Percentiles rank a stretch among this genome's conserved stretches.
Evolutionary conservation across 2,329 filamentous ascomycete species (phyloP).

Genomic region (Pseudocercospora musae): DNA sequence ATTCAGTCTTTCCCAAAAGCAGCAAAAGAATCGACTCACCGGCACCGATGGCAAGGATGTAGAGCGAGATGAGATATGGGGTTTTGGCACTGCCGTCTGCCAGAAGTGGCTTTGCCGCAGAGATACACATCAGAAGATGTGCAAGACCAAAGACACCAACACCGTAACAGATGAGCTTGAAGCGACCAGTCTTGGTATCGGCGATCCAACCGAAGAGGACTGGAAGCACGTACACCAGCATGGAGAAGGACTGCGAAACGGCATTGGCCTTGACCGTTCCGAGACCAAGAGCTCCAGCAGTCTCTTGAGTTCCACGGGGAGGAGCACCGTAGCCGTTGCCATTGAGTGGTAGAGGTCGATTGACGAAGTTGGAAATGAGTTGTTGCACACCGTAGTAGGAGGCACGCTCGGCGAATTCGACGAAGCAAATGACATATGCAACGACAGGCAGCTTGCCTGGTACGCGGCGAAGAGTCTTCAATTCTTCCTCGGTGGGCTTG

Average conservation of each 20-base stretch:
- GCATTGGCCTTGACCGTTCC: constrained; percentile 66
- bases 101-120: constrained; percentile 28
- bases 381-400: constrained; percentile 43
- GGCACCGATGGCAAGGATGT: constrained; percentile 40
- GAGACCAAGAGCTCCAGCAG: constrained; percentile 57
- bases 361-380: constrained; percentile 50
- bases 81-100: constrained; percentile 36
- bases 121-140: constrained; percentile 33
- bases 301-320: constrained; percentile 39
- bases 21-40: constrained; percentile 51
- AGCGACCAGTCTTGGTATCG: constrained; percentile 43
- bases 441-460: constrained; percentile 39
- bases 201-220: constrained; percentile 47
- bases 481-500: constrained; percentile 44
- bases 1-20: constrained; percentile 34
- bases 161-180: constrained; percentile 39
- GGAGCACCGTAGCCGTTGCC: constrained; percentile 35
- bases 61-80: constrained; percentile 42
- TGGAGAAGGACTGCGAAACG: constrained; percentile 53
- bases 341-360: constrained; percentile 25
- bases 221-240: constrained; percentile 57
- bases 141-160: constrained; percentile 41
- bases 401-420: constrained; percentile 49
- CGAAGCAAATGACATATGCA: constrained; percentile 39
- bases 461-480: constrained; percentile 42